phyloP scores from a whole-genome alignment of 495 filamentous ascomycete genomes.

The Podospora anserina region DNA sequence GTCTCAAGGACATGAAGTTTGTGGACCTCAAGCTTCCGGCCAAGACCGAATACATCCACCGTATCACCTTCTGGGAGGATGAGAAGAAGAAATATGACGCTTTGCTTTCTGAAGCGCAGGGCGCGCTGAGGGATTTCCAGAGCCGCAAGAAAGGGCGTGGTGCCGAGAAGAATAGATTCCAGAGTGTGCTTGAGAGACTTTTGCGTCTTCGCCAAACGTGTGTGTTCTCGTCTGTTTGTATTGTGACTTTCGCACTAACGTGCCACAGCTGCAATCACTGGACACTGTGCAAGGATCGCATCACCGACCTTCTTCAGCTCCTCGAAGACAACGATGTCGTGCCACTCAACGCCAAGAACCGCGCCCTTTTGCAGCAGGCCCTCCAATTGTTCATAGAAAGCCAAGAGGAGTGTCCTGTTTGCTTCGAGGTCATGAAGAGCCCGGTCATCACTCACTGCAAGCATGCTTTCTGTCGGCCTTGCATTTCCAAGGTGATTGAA shows the following conservation, averaged over 20 bases:
- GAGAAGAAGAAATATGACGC: conserved; percentile 80
- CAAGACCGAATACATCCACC: conserved; percentile 76
- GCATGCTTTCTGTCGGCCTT: conserved; percentile 72
- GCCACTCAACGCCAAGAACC: conserved; percentile 69
- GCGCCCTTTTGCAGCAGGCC: conserved; percentile 68
- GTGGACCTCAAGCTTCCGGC: conserved; percentile 77
- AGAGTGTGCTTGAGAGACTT: conserved; percentile 71
- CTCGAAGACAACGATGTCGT: conserved; percentile 66
- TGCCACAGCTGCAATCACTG: conserved; percentile 65
- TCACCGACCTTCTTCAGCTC: conserved; percentile 64
- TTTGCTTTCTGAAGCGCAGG: conserved; percentile 71
- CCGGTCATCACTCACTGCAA: conserved; percentile 89
- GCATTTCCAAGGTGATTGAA: conserved; percentile 76
- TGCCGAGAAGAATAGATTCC: conserved; percentile 48
- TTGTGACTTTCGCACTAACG: background rate
- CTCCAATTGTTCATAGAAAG: conserved; percentile 76
- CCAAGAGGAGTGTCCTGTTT: conserved; percentile 81
- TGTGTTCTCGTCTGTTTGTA: background rate
- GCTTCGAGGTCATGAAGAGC: conserved; percentile 66
- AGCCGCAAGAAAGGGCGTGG: conserved; percentile 27
- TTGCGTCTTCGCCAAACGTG: conserved; percentile 75
- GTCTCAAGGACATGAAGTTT: conserved; percentile 87
- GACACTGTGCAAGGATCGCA: conserved; percentile 70
- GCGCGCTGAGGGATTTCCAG: conserved; percentile 62
- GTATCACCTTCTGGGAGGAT: conserved; percentile 68